Evolutionary conservation across 768 basidiomycete genomes (phyloP), one percentile per base, ranked within the genome.

Genomic region (Leccinum imitatum): DNA sequence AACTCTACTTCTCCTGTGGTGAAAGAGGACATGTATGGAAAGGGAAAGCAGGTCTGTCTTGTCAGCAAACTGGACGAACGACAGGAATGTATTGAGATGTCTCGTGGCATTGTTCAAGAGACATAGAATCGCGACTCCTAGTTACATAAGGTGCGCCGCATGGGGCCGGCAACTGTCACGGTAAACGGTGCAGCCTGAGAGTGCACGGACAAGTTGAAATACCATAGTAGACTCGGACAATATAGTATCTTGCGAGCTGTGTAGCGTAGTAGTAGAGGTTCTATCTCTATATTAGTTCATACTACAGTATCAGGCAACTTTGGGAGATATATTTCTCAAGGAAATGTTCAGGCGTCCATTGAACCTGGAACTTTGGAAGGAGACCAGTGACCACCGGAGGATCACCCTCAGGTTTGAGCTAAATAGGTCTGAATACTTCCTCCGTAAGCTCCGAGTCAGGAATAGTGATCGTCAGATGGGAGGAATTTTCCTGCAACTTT

Each of bases 311-410:
- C 54, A 87, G 77, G 70, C 89, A 88, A 27, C 69, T 76, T 62
- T 90, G 82, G 11, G 78, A 72, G 7, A 84, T 86, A 69, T 90
- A 89, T 62, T 86, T 79, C 55, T 84, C 72, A n/a, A 85, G 82
- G 73, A 98, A 94, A 67, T 87, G 90, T 57, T 88, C 83, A 0
- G 95, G 95, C 4, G 82, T 86, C 95, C 95, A 98, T 58, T 80
- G 70, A 61, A 88, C 73, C 65, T 80, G 77, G 73, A 94, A 88
- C 63, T 85, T 82, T 15, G 78, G 66, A 52, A 83, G 73, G 19
- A 92, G 73, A 30, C 80, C 84, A 30, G 85, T 88, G 51, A 97
- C 89, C 31, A 96, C 83, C 9, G 97, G 69, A 2, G 95, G 91
- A 35, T 87, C 78, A 27, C 94, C 94, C 47, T 74, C 30, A 30